Evolutionary conservation across 2,329 filamentous ascomycete genomes (phyloP).

Genomic region (Phialophora verrucosa): DNA sequence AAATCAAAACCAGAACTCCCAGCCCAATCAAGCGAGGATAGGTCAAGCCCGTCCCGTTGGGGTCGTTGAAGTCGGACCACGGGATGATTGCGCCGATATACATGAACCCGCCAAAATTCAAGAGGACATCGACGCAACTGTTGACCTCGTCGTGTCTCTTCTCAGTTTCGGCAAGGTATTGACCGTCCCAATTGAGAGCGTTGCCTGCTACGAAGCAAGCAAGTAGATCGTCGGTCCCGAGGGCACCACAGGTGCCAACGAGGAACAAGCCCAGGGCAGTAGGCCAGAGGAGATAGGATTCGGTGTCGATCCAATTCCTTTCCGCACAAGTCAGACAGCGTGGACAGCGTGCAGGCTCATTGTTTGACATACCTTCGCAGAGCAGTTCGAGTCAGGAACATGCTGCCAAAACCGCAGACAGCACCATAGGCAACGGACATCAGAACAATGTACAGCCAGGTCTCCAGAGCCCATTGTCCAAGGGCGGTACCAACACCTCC

Average conservation of each 20-base stretch:
- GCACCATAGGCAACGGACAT: slow-evolving; percentile 60
- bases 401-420: slow-evolving; percentile 56
- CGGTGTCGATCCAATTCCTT: slow-evolving; percentile 62
- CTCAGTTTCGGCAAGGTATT: slow-evolving; percentile 63
- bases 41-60: slow-evolving; percentile 68
- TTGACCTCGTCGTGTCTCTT: slow-evolving; percentile 67
- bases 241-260: slow-evolving; percentile 62
- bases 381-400: slow-evolving; percentile 54
- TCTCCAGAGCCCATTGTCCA: slow-evolving; percentile 63
- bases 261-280: slow-evolving; percentile 62
- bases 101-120: slow-evolving; percentile 82
- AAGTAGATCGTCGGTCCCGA: slow-evolving; percentile 66
- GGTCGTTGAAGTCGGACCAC: slow-evolving; percentile 86
- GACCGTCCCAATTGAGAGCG: slow-evolving; percentile 66
- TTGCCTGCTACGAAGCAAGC: slow-evolving; percentile 67
- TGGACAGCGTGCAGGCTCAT: neutral
- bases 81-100: slow-evolving; percentile 97
- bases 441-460: slow-evolving; percentile 64
- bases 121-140: slow-evolving; percentile 61
- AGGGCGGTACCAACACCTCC: too few species aligned
- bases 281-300: slow-evolving; percentile 61
- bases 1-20: slow-evolving; percentile 86
- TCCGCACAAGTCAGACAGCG: slow-evolving; percentile 60
- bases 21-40: slow-evolving; percentile 93
- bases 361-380: slow-evolving; percentile 41